A percentile compares a stretch with the other conserved stretches of the same genome.
Conservation (phyloP, 495 filamentous ascomycete species). For the Neurospora sp. region DNA sequence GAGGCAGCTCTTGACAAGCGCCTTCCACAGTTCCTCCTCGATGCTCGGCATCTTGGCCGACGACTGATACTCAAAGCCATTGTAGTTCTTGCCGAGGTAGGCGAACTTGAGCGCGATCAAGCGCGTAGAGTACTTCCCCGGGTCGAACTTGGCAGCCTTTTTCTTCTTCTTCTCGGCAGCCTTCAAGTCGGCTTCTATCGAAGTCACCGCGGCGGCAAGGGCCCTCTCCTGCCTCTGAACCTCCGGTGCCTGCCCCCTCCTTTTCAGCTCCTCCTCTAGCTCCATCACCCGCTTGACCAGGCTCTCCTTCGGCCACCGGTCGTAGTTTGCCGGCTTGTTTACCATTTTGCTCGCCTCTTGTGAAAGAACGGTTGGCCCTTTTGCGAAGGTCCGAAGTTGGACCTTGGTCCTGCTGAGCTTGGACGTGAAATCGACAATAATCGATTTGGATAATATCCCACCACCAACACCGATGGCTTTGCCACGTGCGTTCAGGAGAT, state of each 20-base stretch:
- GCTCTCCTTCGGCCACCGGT: conserved; percentile 52
- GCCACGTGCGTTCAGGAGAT: background rate
- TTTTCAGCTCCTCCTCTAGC: conserved; percentile 50
- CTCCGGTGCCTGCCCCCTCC: background rate
- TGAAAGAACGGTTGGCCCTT: background rate
- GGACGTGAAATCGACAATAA: background rate
- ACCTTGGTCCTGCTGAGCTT: background rate
- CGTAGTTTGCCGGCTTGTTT: conserved; percentile 16
- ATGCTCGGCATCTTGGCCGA: conserved; percentile 62
- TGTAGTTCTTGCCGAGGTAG: conserved; percentile 83
- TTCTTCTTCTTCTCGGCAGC: conserved; percentile 10
- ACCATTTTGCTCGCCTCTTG: conserved; percentile 17
- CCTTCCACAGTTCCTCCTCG: conserved; percentile 88
- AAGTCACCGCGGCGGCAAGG: background rate
- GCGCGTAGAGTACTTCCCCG: conserved; percentile 70
- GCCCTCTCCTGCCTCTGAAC: background rate
- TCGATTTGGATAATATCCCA: background rate
- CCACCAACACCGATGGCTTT: background rate
- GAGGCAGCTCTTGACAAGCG: conserved; percentile 64
- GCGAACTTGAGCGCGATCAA: conserved; percentile 86
- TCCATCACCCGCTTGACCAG: conserved; percentile 55
- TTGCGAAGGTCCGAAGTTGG: background rate
- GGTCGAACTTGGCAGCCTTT: conserved; percentile 46
- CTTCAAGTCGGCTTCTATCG: conserved; percentile 4
- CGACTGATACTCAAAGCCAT: conserved; percentile 77